Conservation (phyloP, 2,329 filamentous ascomycete species). For the Scytalidium lignicola region DNA sequence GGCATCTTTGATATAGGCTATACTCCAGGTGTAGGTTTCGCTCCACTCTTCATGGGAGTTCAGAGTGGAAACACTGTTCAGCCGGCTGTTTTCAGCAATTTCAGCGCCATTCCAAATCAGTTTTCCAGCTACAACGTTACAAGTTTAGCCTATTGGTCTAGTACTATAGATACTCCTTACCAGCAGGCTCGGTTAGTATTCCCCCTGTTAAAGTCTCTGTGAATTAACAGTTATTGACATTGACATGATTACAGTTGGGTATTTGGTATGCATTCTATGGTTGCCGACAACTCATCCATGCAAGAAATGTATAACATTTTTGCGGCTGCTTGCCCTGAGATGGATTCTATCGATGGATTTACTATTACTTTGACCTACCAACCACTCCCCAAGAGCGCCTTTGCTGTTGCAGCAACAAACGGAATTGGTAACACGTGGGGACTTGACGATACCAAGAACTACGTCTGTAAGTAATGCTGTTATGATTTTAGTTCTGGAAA, state of each 20-base stretch:
- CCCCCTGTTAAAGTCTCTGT: background rate
- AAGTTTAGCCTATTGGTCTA: conserved; percentile 1
- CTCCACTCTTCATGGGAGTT: background rate
- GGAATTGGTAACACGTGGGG: conserved; percentile 35
- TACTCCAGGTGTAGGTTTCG: background rate
- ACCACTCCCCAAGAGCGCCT: conserved; percentile 19
- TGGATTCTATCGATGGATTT: background rate
- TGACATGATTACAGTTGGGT: background rate
- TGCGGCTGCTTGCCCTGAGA: background rate
- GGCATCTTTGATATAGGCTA: conserved; percentile 2
- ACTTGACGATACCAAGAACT: conserved; percentile 24
- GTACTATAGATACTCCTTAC: background rate
- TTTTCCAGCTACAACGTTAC: background rate
- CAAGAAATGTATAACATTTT: conserved; percentile 1
- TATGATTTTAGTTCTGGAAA: background rate
- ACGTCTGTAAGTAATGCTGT: conserved; percentile 24
- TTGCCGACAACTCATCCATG: conserved; percentile 1
- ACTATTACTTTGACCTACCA: conserved; percentile 1
- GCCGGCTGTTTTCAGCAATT: background rate
- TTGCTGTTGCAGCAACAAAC: conserved; percentile 28
- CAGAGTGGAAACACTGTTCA: background rate
- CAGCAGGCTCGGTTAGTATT: background rate
- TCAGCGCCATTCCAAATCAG: conserved; percentile 19
- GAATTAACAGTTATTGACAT: background rate
- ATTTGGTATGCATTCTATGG: background rate